phyloP scores from a whole-genome alignment of 1,284 basidiomycete species.

The Salmacisia buchloeana region DNA sequence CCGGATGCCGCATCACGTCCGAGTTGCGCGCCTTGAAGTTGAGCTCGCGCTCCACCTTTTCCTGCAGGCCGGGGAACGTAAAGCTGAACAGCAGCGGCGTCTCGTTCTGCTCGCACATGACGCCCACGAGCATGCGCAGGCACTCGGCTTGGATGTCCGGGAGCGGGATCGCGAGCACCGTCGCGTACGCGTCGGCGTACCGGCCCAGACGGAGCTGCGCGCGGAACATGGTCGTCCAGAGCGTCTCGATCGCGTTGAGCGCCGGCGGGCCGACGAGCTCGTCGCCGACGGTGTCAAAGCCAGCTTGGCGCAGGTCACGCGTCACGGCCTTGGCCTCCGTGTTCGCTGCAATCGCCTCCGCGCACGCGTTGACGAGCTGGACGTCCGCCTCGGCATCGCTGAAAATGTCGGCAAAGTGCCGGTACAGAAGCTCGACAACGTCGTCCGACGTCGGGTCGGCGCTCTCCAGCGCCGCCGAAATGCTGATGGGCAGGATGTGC shows the following conservation, averaged over 20 bases:
- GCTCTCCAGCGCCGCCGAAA: neutral
- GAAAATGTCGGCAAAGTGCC: constrained; percentile 16
- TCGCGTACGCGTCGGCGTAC: constrained; percentile 33
- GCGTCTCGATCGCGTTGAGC: constrained; percentile 18
- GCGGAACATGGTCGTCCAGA: constrained; percentile 41
- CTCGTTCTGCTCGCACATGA: constrained; percentile 86
- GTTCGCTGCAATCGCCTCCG: constrained; percentile 23
- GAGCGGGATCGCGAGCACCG: constrained; percentile 31
- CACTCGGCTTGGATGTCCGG: constrained; percentile 11
- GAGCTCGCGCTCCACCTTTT: constrained; percentile 81
- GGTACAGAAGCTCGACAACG: neutral
- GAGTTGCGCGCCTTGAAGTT: constrained; percentile 91
- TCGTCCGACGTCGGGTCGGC: neutral
- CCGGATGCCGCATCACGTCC: constrained; percentile 76
- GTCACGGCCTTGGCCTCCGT: neutral
- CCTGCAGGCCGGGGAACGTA: constrained; percentile 77
- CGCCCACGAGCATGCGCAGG: constrained; percentile 53
- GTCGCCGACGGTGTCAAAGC: neutral
- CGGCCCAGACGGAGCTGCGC: constrained; percentile 33
- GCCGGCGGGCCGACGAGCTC: neutral
- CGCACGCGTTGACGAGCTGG: constrained; percentile 26
- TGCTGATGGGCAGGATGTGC: neutral
- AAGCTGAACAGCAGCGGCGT: constrained; percentile 73
- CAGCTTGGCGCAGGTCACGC: neutral
- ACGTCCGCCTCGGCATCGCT: constrained; percentile 26